A percentile compares a stretch with the other conserved stretches of the same genome.
phyloP scores from a whole-genome alignment of 2,329 filamentous ascomycete species.

The Pseudohalonectria lignicola region DNA sequence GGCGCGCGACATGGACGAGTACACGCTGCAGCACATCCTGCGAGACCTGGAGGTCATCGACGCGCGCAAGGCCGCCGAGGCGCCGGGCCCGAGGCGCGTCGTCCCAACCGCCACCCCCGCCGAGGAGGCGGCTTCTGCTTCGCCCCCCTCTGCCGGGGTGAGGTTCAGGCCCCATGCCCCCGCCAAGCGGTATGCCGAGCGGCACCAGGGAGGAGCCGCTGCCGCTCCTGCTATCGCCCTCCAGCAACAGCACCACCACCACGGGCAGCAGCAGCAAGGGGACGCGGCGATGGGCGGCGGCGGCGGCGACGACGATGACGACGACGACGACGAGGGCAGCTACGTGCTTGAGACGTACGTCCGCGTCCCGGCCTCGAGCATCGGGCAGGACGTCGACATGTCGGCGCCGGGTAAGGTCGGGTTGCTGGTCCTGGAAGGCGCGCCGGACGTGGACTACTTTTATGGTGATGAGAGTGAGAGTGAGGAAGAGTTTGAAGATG shows the following conservation, averaged over 20 bases:
- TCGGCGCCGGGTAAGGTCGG: constrained; percentile 40
- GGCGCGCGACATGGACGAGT: constrained; percentile 44
- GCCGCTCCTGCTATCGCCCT: constrained; percentile 3
- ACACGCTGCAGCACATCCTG: constrained; percentile 47
- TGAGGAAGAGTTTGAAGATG: constrained; percentile 47
- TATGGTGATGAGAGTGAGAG: constrained; percentile 52
- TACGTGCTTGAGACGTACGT: constrained; percentile 57
- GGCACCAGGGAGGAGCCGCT: constrained; percentile 17
- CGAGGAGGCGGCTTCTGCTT: constrained; percentile 9
- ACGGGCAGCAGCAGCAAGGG: too few relatives aligned
- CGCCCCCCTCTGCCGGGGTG: constrained; percentile 13
- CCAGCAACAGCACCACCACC: constrained; percentile 8
- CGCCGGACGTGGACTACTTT: constrained; percentile 49
- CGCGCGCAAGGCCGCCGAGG: constrained; percentile 12
- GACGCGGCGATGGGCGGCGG: constrained; percentile 22
- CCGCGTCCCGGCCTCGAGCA: constrained; percentile 36
- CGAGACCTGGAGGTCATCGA: constrained; percentile 38
- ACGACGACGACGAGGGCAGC: constrained; percentile 44
- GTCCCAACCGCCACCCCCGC: constrained; percentile 13
- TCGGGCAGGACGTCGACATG: constrained; percentile 23
- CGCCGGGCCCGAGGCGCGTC: constrained; percentile 2
- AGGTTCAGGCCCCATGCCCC: constrained; percentile 46
- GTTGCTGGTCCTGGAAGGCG: constrained; percentile 43
- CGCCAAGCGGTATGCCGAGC: constrained; percentile 41
- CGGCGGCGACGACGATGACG: constrained; percentile 31